These are phyloP conservation scores for Wallacemonas sp. DNA, from an alignment of 208 protist species.

Conservation along the genomic window DNA sequence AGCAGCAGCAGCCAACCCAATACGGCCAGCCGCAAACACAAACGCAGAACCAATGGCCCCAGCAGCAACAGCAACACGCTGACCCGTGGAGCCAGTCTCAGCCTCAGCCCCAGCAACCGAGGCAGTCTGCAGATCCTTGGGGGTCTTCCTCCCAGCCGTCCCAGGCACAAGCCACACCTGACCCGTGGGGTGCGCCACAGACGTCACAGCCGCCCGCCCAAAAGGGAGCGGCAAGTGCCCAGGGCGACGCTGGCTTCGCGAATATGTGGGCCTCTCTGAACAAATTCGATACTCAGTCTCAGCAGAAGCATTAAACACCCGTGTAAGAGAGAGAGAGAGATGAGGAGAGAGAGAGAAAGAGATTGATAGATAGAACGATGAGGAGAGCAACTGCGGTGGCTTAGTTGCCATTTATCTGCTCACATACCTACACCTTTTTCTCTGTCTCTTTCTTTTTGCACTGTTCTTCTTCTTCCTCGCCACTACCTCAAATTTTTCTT, in stretches of 20 bases:
- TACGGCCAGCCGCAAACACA: background rate
- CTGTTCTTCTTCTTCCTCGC: background rate
- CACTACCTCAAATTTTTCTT: background rate
- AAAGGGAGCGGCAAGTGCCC: background rate
- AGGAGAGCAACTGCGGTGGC: too few species aligned
- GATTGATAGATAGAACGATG: too few species aligned
- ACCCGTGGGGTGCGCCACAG: conserved; percentile 10
- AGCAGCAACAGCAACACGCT: conserved; percentile 8
- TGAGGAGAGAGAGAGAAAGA: too few species aligned
- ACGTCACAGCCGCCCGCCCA: conserved; percentile 12
- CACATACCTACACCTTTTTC: too few species aligned
- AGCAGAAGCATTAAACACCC: conserved; percentile 16
- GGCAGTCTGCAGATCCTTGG: conserved; percentile 16
- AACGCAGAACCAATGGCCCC: conserved; percentile 8
- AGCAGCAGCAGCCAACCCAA: conserved; percentile 10
- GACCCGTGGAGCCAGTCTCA: conserved; percentile 24
- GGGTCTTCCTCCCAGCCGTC: conserved; percentile 7
- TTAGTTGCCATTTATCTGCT: too few species aligned
- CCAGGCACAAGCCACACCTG: background rate
- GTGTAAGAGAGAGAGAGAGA: too few species aligned
- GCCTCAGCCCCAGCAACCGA: conserved; percentile 26
- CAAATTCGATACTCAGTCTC: conserved; percentile 33
- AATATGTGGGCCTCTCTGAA: conserved; percentile 50
- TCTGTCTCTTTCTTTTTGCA: conserved; percentile 13
- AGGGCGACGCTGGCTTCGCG: conserved; percentile 13